These are phyloP conservation scores for Candida andamanensis DNA, from an alignment of 805 yeast genomes.

Conservation along the genomic window DNA sequence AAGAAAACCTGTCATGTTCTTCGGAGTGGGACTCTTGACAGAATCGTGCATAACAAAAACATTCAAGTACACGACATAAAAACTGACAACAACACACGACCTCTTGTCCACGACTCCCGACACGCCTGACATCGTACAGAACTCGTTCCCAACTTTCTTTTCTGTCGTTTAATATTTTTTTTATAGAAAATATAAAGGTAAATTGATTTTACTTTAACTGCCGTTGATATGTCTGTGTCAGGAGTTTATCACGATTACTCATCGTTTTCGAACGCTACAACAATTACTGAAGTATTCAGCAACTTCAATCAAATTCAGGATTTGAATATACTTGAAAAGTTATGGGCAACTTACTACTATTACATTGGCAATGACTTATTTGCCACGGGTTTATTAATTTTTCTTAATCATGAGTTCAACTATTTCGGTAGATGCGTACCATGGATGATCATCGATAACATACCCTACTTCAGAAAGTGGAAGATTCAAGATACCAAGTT, in stretches of 20 bases:
- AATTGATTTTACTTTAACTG: too few relatives aligned
- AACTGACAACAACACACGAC: too few relatives aligned
- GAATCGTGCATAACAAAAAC: too few relatives aligned
- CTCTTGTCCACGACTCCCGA: too few relatives aligned
- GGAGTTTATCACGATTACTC: conserved; percentile 31
- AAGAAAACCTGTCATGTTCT: too few relatives aligned
- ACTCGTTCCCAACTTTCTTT: too few relatives aligned
- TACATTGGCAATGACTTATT: conserved; percentile 50
- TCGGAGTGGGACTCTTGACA: too few relatives aligned
- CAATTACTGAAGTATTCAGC: conserved; percentile 23
- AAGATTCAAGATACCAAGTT: conserved; percentile 51
- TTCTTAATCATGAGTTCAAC: conserved; percentile 50
- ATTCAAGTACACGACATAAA: too few relatives aligned
- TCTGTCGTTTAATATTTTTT: too few relatives aligned
- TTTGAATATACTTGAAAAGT: conserved; percentile 38
- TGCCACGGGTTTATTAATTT: conserved; percentile 55
- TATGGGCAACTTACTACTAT: conserved; percentile 54
- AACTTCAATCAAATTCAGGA: conserved; percentile 22
- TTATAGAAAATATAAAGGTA: too few relatives aligned
- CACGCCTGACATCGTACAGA: too few relatives aligned
- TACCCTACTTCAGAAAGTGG: conserved; percentile 47
- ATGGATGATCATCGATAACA: conserved; percentile 51
- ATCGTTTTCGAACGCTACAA: conserved; percentile 23
- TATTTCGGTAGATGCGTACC: conserved; percentile 58
- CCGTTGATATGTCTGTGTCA: conserved; percentile 2